Base-by-base conservation (phyloP, 192 early-diverging fungal species). In the Backusella tarrabulga region DNA sequence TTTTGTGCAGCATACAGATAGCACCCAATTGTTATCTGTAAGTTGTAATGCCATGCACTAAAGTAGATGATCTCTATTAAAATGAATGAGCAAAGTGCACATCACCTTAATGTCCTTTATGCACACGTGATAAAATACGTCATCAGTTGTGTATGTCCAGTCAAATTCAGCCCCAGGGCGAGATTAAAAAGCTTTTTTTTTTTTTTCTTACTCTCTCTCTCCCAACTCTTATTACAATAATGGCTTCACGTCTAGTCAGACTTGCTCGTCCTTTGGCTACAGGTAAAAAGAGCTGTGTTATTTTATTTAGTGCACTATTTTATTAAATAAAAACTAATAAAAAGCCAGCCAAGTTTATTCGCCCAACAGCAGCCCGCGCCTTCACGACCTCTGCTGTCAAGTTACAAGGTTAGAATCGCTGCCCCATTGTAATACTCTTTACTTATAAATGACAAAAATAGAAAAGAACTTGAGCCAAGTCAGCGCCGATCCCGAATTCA, bases 401-500 rank as follows among this genome's bases (percentile, higher is more conserved):
- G 32, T 41, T n/a, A 6, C 78, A 79, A 79, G 78, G 78, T 79
- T 50, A 77, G 32, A 32, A 32, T 32, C 32, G 3, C 32, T 32
- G 32, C 32, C 2, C 2, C 32, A 32, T 32, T 32, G 32, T 3
- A 15, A 15, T 44, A 4, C 46, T 4, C 3, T 50, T 17, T 60
- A 60, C 6, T 60, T 26, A 60, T 9, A 26, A 26, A 63, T 44
- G 9, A 15, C 6, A 8, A 63, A 63, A 29, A 14, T 63, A 67
- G 50, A 46, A 5, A 54, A 52, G 67, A 26, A 38, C n/a, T 67
- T 40, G 21, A 21, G 8, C 32, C 63, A 72, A 72, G 14, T 72
- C 15, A 41, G n/a, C 19, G 79, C 79, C 17, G 79, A 84, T 78
- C 75, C 75, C 42, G 70, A 67, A 34, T 78, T 68, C 75, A 84